Percentiles rank a stretch among this genome's conserved stretches.
phyloP scores from a whole-genome alignment of 768 basidiomycete genomes.

The Phanerochaete carnosa region DNA sequence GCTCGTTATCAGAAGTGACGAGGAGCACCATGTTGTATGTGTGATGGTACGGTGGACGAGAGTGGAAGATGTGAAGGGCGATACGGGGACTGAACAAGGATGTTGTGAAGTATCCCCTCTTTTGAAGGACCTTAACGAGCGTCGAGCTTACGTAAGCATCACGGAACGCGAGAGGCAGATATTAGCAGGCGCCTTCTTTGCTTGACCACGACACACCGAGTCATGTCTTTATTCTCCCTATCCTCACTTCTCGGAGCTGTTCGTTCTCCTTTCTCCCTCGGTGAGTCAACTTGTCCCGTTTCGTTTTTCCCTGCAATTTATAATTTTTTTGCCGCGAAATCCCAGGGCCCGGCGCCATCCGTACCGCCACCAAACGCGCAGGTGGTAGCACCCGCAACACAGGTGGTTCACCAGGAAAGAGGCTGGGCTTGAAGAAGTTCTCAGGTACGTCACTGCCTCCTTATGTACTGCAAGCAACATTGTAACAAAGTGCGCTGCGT shows the following conservation, averaged over 20 bases:
- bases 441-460: slow-evolving; percentile 57
- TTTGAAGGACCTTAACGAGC: neutral
- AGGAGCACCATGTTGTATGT: slow-evolving; percentile 65
- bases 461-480: neutral
- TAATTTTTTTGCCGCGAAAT: neutral
- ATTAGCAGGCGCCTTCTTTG: slow-evolving; percentile 5
- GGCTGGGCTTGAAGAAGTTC: slow-evolving; percentile 94
- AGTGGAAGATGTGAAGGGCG: slow-evolving; percentile 4
- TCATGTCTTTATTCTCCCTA: slow-evolving; percentile 49
- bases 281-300: slow-evolving; percentile 16
- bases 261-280: slow-evolving; percentile 50
- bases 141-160: slow-evolving; percentile 16
- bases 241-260: slow-evolving; percentile 30
- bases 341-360: slow-evolving; percentile 59
- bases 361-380: slow-evolving; percentile 95
- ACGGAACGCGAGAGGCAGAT: neutral
- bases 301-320: neutral
- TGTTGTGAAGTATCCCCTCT: neutral
- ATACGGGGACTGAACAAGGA: neutral
- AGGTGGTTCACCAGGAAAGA: slow-evolving; percentile 88
- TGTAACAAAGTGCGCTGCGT: neutral
- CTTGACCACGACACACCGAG: slow-evolving; percentile 3
- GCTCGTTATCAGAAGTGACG: slow-evolving; percentile 93
- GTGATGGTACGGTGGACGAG: slow-evolving; percentile 21
- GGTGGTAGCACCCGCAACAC: slow-evolving; percentile 94